A percentile compares a stretch with the other conserved stretches of the same genome.
phyloP scores from a whole-genome alignment of 345 rosid genomes.

The Rhodamnia argentea region DNA sequence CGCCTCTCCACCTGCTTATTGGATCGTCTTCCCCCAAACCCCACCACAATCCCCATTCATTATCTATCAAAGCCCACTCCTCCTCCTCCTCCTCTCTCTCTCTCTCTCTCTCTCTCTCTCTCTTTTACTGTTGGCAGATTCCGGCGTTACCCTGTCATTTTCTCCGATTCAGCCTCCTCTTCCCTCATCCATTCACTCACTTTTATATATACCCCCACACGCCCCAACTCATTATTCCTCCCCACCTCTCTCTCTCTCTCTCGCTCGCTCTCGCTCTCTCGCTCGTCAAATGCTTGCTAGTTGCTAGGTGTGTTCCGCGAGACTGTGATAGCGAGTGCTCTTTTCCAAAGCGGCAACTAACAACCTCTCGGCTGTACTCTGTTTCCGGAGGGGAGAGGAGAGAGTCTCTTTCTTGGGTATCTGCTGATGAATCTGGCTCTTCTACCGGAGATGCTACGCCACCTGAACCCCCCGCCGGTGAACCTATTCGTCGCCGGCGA shows the following conservation, averaged over 20 bases:
- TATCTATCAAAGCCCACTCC: neutral
- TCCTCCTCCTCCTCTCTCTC: neutral
- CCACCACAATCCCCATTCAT: neutral
- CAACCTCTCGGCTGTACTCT: neutral
- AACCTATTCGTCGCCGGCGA: neutral
- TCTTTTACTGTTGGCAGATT: neutral
- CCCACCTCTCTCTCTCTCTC: neutral
- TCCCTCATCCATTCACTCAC: neutral
- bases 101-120: neutral
- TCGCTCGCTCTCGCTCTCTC: neutral
- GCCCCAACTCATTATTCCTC: neutral
- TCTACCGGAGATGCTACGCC: neutral
- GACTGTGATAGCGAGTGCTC: neutral
- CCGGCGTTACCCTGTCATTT: neutral
- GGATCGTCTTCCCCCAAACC: neutral
- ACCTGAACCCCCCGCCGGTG: neutral
- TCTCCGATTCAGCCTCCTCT: neutral
- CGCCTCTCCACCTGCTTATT: neutral
- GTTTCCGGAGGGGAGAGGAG: neutral
- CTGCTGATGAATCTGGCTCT: neutral
- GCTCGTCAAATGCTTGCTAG: neutral
- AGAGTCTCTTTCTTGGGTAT: neutral
- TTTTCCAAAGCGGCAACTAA: neutral
- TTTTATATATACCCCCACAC: neutral
- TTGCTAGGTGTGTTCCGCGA: neutral